phyloP scores from a whole-genome alignment of 345 rosid species.

The Reutealis trisperma region DNA sequence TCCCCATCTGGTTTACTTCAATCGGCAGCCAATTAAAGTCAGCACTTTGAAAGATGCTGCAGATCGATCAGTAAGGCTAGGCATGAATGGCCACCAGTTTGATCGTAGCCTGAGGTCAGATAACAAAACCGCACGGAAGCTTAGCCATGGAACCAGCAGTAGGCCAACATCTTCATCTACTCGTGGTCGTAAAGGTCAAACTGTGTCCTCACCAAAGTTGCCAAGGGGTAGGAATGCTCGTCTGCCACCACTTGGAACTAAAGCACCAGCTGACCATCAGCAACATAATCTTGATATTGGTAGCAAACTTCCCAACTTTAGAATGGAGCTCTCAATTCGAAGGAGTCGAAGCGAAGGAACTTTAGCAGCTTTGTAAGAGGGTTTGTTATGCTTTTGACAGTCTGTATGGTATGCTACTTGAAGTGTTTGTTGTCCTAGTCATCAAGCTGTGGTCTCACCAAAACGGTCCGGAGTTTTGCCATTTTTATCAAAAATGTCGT shows the following conservation, averaged over 20 bases:
- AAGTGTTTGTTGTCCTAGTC: neutral
- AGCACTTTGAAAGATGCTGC: conserved; percentile 59
- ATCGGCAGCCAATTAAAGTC: conserved; percentile 67
- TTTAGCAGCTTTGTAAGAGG: conserved; percentile 13
- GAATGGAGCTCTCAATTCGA: conserved; percentile 55
- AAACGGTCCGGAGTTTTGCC: neutral
- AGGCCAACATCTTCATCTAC: conserved; percentile 49
- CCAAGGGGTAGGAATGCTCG: conserved; percentile 57
- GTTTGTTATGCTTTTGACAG: neutral
- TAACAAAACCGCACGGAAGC: conserved; percentile 58
- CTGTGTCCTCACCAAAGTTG: conserved; percentile 40
- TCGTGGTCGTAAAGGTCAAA: conserved; percentile 46
- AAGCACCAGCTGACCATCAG: conserved; percentile 36
- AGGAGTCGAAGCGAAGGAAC: conserved; percentile 78
- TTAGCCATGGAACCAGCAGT: conserved; percentile 47
- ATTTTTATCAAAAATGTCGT: neutral
- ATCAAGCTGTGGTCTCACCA: neutral
- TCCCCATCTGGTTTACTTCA: conserved; percentile 77
- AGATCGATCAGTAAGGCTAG: conserved; percentile 63
- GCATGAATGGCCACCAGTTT: conserved; percentile 56
- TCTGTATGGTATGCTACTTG: neutral
- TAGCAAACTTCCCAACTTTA: conserved; percentile 48
- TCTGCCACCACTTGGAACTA: conserved; percentile 59
- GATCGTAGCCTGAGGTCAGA: conserved; percentile 69
- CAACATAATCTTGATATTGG: conserved; percentile 45